Base-by-base conservation (phyloP, 768 basidiomycete species). In the Psilocybe azurescens region DNA sequence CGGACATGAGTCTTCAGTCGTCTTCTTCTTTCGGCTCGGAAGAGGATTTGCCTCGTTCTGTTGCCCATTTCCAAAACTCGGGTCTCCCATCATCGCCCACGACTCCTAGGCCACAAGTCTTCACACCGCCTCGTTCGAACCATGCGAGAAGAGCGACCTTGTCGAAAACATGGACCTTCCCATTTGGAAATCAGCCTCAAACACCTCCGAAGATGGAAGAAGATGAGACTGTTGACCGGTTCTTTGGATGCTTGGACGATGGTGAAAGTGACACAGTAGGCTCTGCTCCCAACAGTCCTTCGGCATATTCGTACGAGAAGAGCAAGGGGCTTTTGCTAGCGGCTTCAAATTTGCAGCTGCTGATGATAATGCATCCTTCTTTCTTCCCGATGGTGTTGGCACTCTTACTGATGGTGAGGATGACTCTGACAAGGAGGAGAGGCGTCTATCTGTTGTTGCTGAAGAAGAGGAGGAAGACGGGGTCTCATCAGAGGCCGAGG, bases 151-250 rank as follows among this genome's bases (percentile, higher is more conserved):
- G 70, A 47, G 74, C 78, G 8, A 88, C 90, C 1, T 79, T 91
- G 24, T 85, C 85, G n/a, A 87, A 84, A 74, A 79, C 79, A 0
- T 92, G 90, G 90, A 86, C 88, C 0, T 93, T 92, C 73, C 86
- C 86, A 2, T 65, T 67, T 44, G 64, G 64, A 24, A 49, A 55
- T 16, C 50, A 59, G n/a, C 53, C 56, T 65, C 58, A 65, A 70
- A 59, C 56, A 29, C 63, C 61, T 20, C 63, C 66, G 11, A 64
- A 69, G 39, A 64, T 75, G 1, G 72, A 72, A 9, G 73, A 70
- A 49, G 65, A 67, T 56, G 81, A 85, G 18, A 83, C 87, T n/a
- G 78, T 90, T 8, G 92, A 94, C 70, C 82, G 80, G 36, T 94
- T 94, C 81, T 94, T 94, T 67, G 87, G 84, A 47, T 94, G 91